Base-by-base conservation (phyloP, 768 basidiomycete species). In the Tricholomella constricta region DNA sequence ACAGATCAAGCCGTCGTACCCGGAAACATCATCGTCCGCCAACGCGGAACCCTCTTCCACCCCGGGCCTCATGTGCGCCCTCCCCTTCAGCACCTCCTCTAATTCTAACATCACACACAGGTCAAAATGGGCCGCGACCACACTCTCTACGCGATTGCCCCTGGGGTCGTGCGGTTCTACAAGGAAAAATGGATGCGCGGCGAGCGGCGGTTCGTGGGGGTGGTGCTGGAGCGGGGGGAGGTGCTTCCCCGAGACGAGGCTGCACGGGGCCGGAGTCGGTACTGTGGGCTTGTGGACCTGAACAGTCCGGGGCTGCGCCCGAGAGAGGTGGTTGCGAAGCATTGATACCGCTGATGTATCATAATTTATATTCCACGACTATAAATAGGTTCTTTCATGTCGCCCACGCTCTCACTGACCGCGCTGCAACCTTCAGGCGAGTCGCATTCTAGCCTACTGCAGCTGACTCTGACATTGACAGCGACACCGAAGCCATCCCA, bases 161-260 rank as follows among this genome's bases (percentile, higher is more conserved):
- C 96, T 0, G 97, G 97, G 11, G 94, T 83, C 65, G 91, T 99
- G 34, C 91, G 94, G 36, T 98, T 94, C 73, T 99, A 97, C 84
- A 88, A 85, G 69, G 75, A 84, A 67, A 88, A 86, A 52, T 85
- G 83, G 74, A 79, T 85, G 76, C 78, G 84, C 25, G 80, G 83
- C 44, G 84, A 89, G 61, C 83, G 91, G 45, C 85, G 83, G 62
- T 93, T 81, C 61, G 79, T 98, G 41, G 97, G 97, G 25, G 78
- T 99, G 29, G 92, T 91, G 7, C 78, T 89, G 23, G 79, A 85
- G 43, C 84, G 85, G 45, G 91, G 91, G 27, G 94, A 99, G 63
- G 83, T 78, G 54, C 80, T 99, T 17, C 97, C 97, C 4, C 80
- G 95, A 46, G 86, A 97, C 65, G 89, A 91, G 65, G 68, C 73